Evolutionary conservation across 2,329 filamentous ascomycete species (phyloP).

Genomic region (Sporothrix humicola): DNA sequence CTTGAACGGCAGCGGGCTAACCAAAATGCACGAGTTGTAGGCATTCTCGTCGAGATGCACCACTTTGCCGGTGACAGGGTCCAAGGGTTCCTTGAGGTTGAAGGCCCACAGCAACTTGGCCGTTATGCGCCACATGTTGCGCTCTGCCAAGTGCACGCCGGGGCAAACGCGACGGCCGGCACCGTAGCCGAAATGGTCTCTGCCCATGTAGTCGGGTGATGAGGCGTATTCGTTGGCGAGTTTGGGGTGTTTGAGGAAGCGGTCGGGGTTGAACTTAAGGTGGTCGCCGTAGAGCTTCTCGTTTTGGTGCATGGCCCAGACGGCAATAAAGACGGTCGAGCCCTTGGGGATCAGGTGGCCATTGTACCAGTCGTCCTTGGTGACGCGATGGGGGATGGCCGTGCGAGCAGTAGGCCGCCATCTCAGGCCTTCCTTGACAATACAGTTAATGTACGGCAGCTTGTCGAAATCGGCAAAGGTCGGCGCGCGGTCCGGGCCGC

Average conservation of each 20-base stretch:
- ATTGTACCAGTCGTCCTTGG: neutral
- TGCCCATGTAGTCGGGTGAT: neutral
- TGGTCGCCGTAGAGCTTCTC: neutral
- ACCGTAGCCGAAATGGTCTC: conserved; percentile 4
- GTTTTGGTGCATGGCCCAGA: neutral
- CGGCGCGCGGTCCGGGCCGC: neutral
- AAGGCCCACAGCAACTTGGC: neutral
- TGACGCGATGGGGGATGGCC: neutral
- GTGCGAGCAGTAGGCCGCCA: neutral
- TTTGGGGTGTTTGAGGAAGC: neutral
- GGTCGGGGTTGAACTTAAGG: neutral
- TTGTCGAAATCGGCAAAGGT: neutral
- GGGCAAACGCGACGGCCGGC: neutral
- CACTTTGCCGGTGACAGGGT: neutral
- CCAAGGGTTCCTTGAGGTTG: neutral
- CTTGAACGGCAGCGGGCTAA: neutral
- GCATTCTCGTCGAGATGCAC: neutral
- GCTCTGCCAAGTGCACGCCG: neutral
- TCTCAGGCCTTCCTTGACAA: neutral
- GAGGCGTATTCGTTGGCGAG: neutral
- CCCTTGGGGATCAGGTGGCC: neutral
- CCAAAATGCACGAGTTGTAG: neutral
- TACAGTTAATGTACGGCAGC: neutral
- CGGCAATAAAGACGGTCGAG: neutral
- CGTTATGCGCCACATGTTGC: conserved; percentile 6